A percentile compares a stretch with the other conserved stretches of the same genome.
Evolutionary conservation across 192 early-diverging fungal species (phyloP).

Genomic region (Gamsiella multidivaricata): DNA sequence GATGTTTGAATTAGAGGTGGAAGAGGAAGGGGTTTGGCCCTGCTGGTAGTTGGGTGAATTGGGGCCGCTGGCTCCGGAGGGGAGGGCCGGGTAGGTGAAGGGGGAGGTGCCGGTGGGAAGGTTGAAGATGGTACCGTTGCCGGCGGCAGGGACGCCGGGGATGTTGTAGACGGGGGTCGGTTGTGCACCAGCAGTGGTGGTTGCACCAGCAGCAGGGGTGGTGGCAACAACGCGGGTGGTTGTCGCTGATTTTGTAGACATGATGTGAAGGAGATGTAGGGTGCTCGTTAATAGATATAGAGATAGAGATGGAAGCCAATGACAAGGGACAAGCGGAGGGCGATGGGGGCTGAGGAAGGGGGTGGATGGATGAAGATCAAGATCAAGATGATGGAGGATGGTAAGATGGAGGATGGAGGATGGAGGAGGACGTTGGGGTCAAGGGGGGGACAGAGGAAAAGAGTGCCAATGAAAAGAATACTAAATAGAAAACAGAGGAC

Average conservation of each 20-base stretch:
- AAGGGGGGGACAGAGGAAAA: not conserved
- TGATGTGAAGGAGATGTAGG: not conserved
- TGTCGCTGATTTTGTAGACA: not conserved
- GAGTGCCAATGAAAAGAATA: too few relatives aligned
- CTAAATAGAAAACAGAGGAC: too few relatives aligned
- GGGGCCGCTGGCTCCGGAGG: slow-evolving; percentile 20
- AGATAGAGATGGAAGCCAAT: not conserved
- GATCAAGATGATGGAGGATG: not conserved
- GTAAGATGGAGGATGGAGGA: not conserved
- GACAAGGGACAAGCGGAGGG: not conserved
- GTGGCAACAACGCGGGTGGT: not conserved
- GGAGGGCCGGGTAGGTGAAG: slow-evolving; percentile 11
- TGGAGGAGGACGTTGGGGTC: not conserved
- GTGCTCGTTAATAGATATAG: not conserved
- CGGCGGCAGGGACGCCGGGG: not conserved
- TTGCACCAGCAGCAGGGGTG: not conserved
- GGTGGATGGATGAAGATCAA: not conserved
- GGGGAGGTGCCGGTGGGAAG: slow-evolving; percentile 21
- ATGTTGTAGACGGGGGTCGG: not conserved
- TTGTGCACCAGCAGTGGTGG: too few relatives aligned
- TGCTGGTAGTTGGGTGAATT: slow-evolving; percentile 30
- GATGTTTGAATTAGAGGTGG: slow-evolving; percentile 7
- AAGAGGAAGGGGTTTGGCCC: not conserved
- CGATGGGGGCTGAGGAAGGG: not conserved
- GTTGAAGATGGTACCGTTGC: slow-evolving; percentile 9